phyloP scores from a whole-genome alignment of 192 early-diverging fungal genomes.

The Coemansia sp. region DNA sequence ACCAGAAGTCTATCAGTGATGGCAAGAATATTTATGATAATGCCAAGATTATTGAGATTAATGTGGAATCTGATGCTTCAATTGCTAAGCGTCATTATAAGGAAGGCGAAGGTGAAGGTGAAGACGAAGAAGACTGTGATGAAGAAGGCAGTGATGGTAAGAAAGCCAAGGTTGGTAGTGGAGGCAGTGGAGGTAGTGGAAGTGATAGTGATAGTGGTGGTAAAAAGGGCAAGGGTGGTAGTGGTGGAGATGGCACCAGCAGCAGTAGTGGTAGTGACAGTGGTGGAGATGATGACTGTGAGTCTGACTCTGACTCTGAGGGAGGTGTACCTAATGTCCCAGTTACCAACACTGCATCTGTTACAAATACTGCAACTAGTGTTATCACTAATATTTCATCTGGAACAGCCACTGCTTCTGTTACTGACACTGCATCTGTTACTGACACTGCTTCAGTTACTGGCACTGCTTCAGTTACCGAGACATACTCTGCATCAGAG shows the following conservation, averaged over 20 bases:
- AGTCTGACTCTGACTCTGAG: neutral
- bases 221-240: neutral
- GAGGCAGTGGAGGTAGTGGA: neutral
- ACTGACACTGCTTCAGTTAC: neutral
- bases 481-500: neutral
- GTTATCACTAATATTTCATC: neutral
- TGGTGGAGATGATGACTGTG: neutral
- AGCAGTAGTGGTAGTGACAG: neutral
- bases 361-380: neutral
- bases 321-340: too few species aligned
- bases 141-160: neutral
- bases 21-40: slow-evolving; percentile 2
- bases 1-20: neutral
- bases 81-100: neutral
- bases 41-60: slow-evolving; percentile 11
- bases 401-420: neutral
- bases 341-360: neutral
- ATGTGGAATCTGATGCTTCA: neutral
- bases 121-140: too few species aligned
- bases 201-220: neutral
- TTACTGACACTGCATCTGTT: too few species aligned
- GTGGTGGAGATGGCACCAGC: neutral
- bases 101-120: neutral
- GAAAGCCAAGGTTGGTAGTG: neutral
- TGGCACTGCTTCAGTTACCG: neutral